Conservation (phyloP, 768 basidiomycete genomes). For the Leccinum disarticulatum region DNA sequence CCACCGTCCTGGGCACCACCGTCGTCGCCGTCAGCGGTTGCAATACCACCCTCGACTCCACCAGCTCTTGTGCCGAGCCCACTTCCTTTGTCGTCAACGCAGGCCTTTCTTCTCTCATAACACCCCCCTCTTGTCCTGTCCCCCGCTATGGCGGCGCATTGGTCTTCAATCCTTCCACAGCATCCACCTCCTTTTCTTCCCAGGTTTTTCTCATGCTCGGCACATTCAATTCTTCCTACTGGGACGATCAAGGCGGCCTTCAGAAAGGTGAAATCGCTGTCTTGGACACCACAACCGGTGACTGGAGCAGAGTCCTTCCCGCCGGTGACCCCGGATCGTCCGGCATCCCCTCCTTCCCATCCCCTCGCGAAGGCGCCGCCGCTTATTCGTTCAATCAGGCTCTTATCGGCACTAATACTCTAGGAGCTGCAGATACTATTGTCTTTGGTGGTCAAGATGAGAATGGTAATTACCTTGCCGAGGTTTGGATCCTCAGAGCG, state of each 20-base stretch:
- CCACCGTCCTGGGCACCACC: conserved; percentile 53
- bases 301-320: conserved; percentile 74
- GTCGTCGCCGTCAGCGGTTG: conserved; percentile 67
- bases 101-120: conserved; percentile 29
- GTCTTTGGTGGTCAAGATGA: conserved; percentile 78
- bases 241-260: conserved; percentile 65
- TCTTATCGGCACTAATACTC: conserved; percentile 55
- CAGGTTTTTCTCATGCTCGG: conserved; percentile 75
- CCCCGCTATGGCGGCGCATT: conserved; percentile 61
- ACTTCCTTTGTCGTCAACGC: conserved; percentile 53
- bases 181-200: conserved; percentile 52
- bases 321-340: conserved; percentile 63
- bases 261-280: conserved; percentile 74
- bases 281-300: conserved; percentile 56
- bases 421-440: conserved; percentile 61
- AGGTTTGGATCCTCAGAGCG: conserved; percentile 76
- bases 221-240: conserved; percentile 58
- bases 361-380: conserved; percentile 69
- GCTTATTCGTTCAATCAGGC: conserved; percentile 53
- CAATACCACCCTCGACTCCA: conserved; percentile 38
- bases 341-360: conserved; percentile 52
- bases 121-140: conserved; percentile 57
- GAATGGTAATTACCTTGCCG: conserved; percentile 64
- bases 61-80: conserved; percentile 55
- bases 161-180: conserved; percentile 48